phyloP scores from a whole-genome alignment of 495 filamentous ascomycete genomes.

The Podospora pseudocomata region DNA sequence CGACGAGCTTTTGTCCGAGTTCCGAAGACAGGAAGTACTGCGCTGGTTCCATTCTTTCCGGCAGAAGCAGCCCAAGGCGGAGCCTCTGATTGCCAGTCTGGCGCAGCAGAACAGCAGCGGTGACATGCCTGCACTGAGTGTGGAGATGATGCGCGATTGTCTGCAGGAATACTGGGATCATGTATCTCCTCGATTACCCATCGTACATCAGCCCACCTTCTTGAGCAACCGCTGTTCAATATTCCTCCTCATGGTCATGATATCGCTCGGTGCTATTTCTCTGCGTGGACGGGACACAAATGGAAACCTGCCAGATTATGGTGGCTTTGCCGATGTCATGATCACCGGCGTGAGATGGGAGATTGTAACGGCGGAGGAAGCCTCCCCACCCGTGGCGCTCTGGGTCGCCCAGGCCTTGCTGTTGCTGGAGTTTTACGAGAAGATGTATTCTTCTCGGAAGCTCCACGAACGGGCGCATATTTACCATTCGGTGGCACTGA shows the following conservation, averaged over 20 bases:
- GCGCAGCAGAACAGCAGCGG: slow-evolving; percentile 62
- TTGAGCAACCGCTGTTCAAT: slow-evolving; percentile 75
- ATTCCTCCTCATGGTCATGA: slow-evolving; percentile 78
- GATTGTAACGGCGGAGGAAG: slow-evolving; percentile 81
- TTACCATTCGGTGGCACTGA: slow-evolving; percentile 92
- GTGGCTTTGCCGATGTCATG: slow-evolving; percentile 76
- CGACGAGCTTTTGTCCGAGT: slow-evolving; percentile 76
- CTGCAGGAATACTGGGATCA: slow-evolving; percentile 90
- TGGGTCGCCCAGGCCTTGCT: slow-evolving; percentile 94
- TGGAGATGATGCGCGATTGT: slow-evolving; percentile 90
- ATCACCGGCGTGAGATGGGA: slow-evolving; percentile 83
- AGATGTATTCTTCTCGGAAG: slow-evolving; percentile 84
- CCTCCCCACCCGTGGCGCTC: slow-evolving; percentile 81
- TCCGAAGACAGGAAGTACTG: slow-evolving; percentile 74
- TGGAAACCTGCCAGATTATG: slow-evolving; percentile 63
- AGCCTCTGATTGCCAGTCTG: slow-evolving; percentile 66
- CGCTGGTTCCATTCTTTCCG: slow-evolving; percentile 76
- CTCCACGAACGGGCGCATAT: slow-evolving; percentile 95
- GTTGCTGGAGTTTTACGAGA: slow-evolving; percentile 90
- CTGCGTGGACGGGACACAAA: slow-evolving; percentile 71
- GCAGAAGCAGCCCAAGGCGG: slow-evolving; percentile 65
- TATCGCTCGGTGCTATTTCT: slow-evolving; percentile 87
- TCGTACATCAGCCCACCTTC: slow-evolving; percentile 91
- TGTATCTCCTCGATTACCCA: slow-evolving; percentile 88
- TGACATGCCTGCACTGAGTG: slow-evolving; percentile 67